Percentiles rank a stretch among this genome's conserved stretches.
phyloP scores from a whole-genome alignment of 1,284 basidiomycete genomes.

The Amylostereum areolatum region DNA sequence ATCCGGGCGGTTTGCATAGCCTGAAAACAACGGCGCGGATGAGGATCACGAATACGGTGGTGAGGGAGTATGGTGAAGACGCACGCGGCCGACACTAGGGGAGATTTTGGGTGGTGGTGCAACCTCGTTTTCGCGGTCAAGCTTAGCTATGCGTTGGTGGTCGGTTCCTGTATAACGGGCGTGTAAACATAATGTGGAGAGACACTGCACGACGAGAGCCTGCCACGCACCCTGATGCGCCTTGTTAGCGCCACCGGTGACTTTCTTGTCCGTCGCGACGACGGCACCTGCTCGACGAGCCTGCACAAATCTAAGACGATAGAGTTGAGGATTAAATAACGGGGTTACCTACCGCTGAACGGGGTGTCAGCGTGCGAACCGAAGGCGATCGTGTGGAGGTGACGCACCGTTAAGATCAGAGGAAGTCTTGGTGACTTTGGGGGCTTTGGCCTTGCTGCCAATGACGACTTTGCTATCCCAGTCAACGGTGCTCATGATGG shows the following conservation, averaged over 20 bases:
- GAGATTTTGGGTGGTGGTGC: conserved; percentile 87
- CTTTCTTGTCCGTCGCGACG: conserved; percentile 75
- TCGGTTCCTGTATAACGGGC: conserved; percentile 61
- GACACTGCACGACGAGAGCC: conserved; percentile 2
- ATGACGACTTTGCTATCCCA: conserved; percentile 77
- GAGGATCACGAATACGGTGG: neutral
- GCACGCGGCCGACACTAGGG: conserved; percentile 75
- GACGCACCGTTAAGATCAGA: conserved; percentile 68
- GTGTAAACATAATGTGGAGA: neutral
- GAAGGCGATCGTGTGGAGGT: conserved; percentile 1
- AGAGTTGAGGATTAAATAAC: no score
- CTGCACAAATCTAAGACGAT: conserved; percentile 36
- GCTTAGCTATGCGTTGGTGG: conserved; percentile 90
- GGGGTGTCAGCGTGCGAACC: no score
- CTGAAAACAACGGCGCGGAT: conserved; percentile 25
- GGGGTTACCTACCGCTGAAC: no score
- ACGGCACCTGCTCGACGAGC: conserved; percentile 68
- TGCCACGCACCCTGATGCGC: conserved; percentile 56
- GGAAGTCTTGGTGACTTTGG: conserved; percentile 65
- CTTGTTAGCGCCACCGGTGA: conserved; percentile 62
- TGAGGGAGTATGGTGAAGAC: conserved; percentile 17
- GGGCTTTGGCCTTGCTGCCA: conserved; percentile 63
- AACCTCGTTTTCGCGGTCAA: conserved; percentile 95
- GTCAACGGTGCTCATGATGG: conserved; percentile 49
- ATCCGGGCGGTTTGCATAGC: conserved; percentile 82